These are phyloP conservation scores for Wilhelminamyces savonicus DNA, from an alignment of 805 yeast species.

Conservation along the genomic window DNA sequence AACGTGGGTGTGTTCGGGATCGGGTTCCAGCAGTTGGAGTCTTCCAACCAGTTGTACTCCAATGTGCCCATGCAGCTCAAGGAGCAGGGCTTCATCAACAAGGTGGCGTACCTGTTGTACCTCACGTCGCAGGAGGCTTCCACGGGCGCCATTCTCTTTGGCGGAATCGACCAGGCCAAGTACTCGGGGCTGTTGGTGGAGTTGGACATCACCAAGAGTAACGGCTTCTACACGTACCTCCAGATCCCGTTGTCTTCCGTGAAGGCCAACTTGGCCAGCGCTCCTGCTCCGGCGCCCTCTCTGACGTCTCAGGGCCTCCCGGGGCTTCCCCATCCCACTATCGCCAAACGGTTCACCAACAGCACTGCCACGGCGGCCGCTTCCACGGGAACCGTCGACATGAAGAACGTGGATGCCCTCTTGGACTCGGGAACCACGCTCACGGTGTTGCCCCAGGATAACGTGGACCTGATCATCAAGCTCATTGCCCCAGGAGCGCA, in stretches of 20 bases:
- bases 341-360: too few relatives aligned
- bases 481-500: conserved; percentile 1
- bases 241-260: conserved; percentile 14
- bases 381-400: too few relatives aligned
- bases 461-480: not conserved
- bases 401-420: conserved; percentile 10
- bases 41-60: conserved; percentile 34
- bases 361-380: too few relatives aligned
- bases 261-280: not conserved
- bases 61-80: conserved; percentile 64
- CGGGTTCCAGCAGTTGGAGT: conserved; percentile 12
- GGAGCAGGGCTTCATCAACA: conserved; percentile 48
- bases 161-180: conserved; percentile 1
- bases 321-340: too few relatives aligned
- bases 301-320: too few relatives aligned
- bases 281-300: conserved; percentile 3
- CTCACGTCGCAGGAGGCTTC: conserved; percentile 34
- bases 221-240: conserved; percentile 9
- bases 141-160: conserved; percentile 6
- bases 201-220: conserved; percentile 1
- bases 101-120: conserved; percentile 56
- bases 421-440: conserved; percentile 58
- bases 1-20: conserved; percentile 17
- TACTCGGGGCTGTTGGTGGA: not conserved
- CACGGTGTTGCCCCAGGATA: conserved; percentile 20